Conservation (phyloP, 108 stramenopile genomes). For the Pseudonitzschia pungens region DNA sequence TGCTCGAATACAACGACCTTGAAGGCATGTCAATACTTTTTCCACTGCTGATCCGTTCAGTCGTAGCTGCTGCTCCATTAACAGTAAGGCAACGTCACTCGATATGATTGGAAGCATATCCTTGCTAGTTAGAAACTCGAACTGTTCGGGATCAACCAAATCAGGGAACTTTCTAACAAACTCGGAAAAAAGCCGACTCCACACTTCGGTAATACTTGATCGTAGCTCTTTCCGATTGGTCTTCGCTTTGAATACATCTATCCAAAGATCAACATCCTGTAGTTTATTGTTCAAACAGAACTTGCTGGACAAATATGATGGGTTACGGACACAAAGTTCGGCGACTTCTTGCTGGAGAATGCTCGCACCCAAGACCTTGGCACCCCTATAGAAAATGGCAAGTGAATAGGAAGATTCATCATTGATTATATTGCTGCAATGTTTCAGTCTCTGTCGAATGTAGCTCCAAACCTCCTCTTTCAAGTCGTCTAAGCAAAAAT, state of each 20-base stretch:
- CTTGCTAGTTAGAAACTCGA: neutral
- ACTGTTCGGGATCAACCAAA: neutral
- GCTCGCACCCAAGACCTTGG: neutral
- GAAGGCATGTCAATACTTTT: neutral
- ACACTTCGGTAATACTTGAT: neutral
- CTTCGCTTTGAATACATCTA: neutral
- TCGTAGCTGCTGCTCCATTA: neutral
- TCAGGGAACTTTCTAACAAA: neutral
- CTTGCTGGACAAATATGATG: neutral
- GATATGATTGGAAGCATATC: neutral
- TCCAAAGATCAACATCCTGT: neutral
- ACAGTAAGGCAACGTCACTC: neutral
- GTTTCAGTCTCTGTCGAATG: neutral
- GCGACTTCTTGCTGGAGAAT: neutral
- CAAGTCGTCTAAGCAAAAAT: neutral
- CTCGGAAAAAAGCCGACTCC: neutral
- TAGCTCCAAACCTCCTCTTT: neutral
- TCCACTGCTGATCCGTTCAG: neutral
- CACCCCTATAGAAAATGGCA: neutral
- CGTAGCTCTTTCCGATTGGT: neutral
- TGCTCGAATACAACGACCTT: neutral
- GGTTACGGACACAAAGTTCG: neutral
- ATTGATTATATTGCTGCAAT: too few species aligned
- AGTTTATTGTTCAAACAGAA: neutral
- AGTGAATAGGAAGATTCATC: too few species aligned